Base-by-base conservation (phyloP, 495 filamentous ascomycete species). In the Penicillium coffeae region DNA sequence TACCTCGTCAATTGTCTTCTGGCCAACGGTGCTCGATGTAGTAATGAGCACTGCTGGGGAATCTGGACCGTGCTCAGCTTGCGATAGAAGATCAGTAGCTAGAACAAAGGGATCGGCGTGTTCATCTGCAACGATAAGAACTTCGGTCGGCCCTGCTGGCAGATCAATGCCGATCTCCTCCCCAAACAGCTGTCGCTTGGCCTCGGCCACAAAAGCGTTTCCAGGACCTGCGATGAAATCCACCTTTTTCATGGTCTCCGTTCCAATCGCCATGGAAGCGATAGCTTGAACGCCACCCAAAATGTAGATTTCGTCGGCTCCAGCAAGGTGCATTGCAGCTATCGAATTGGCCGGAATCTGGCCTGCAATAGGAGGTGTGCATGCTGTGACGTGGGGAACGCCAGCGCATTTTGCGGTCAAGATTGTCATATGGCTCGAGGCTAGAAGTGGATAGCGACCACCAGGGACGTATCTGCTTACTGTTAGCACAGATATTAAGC, bases 211-310 rank as follows among this genome's bases (percentile, higher is more conserved):
- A 49, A 75, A 79, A 9, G 76, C 66, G 45, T 81, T 79, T 4
- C 76, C 77, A 0, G 76, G 77, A 0, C 77, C 77, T 3, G 75
- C 76, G 22, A 79, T 65, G 62, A 81, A 79, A 46, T 79, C 72
- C 3, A 75, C 69, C 38, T 75, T 75, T 34, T 51, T 60, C 34
- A 79, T 73, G 0, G 75, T 84, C 61, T 88, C 82, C 8, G 89
- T 94, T 20, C 89, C 89, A 57, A 93, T 86, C 13, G 89, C 88
- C 77, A 93, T 83, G 14, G 88, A 87, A 15, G 89, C 86, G 18
- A 79, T 61, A 7, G 77, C 75, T 48, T 81, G 77, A 0, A 78
- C 76, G 0, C 77, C 76, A 1, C 77, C 76, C 1, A 81, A 66
- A 33, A 79, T 57, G 59, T 68, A 77, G 40, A 79, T 78, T 18